These are phyloP conservation scores for Corinectria fuckeliana DNA, from an alignment of 2,329 filamentous ascomycete species.

Conservation along the genomic window DNA sequence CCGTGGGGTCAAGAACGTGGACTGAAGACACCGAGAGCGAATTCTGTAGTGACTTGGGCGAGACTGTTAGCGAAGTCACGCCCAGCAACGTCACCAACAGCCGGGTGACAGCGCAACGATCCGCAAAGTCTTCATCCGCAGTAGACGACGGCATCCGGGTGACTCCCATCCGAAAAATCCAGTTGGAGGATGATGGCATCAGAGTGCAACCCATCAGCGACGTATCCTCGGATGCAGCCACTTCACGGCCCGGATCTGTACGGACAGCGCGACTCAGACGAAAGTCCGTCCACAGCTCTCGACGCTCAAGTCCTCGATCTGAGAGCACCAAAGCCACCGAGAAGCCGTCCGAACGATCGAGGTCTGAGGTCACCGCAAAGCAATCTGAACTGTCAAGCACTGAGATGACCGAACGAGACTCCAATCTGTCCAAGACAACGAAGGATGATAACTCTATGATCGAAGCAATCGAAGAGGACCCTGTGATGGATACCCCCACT, in stretches of 20 bases:
- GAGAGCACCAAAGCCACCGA: constrained; percentile 39
- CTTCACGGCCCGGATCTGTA: constrained; percentile 29
- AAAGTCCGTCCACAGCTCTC: constrained; percentile 38
- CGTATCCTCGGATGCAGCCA: constrained; percentile 36
- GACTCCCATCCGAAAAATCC: constrained; percentile 46
- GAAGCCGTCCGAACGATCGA: constrained; percentile 22
- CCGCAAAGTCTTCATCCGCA: constrained; percentile 35
- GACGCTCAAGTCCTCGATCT: constrained; percentile 35
- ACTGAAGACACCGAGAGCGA: constrained; percentile 39
- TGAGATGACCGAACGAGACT: constrained; percentile 23
- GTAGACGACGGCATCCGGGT: constrained; percentile 54
- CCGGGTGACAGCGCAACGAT: constrained; percentile 27
- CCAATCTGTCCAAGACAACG: constrained; percentile 30
- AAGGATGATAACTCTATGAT: constrained; percentile 23
- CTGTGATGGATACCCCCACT: constrained; percentile 48
- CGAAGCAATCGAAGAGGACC: constrained; percentile 48
- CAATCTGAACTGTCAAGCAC: constrained; percentile 24
- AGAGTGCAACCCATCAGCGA: constrained; percentile 39
- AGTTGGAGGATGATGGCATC: constrained; percentile 43
- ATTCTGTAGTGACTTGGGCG: constrained; percentile 36
- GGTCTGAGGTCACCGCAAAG: constrained; percentile 24
- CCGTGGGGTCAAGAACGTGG: constrained; percentile 37
- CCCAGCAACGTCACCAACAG: constrained; percentile 35
- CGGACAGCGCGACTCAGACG: constrained; percentile 35
- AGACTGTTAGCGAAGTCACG: constrained; percentile 40